Evolutionary conservation across 1,284 basidiomycete genomes (phyloP), one percentile per base, ranked within the genome.

Genomic region (Microbotryum lychnidis-dioicae): DNA sequence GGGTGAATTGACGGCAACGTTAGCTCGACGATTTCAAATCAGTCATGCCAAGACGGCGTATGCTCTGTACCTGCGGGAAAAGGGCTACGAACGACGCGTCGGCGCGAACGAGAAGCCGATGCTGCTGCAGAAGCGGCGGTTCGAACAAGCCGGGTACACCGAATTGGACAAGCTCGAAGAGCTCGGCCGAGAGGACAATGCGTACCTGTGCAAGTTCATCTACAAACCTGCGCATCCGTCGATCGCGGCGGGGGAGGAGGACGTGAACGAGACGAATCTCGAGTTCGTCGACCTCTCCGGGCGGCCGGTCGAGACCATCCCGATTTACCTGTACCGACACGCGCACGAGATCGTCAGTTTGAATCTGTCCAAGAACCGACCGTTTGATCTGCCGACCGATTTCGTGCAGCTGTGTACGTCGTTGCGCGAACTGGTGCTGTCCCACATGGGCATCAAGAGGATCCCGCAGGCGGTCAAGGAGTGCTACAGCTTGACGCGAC

Each of bases 381-480:
- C 96, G 83, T 83, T 93, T 58, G 94, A 98, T 74, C 86, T 98
- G 45, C 96, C 96, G 0, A 83, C 91, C 54, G 96, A 98, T 77
- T 98, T 99, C 74, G 87, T 97, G 56, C 90, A 97, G 76, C 84
- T 87, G 12, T 97, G 92, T 73, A 84, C 83, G 4, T 83, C 80
- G 6, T 81, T 99, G 33, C 85, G 86, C 56, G 91, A 94, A 71
- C 83, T 99, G 55, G 84, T 87, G 10, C 80, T 98, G 58, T 87
- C 87, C n/a, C 85, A 91, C 69, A 92, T 97, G 85, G 89, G 90
- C 16, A 86, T 97, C 79, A 97, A 97, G 77, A 86, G 87, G 63
- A 87, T 98, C 0, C 94, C 94, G 0, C 84, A 85, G 61, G 88
- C 85, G 65, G 83, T 98, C 21, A 83, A 86, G 55, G 83, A 89